These are phyloP conservation scores for Mucuna pruriens DNA, from an alignment of 306 rosid genomes.

Conservation along the genomic window DNA sequence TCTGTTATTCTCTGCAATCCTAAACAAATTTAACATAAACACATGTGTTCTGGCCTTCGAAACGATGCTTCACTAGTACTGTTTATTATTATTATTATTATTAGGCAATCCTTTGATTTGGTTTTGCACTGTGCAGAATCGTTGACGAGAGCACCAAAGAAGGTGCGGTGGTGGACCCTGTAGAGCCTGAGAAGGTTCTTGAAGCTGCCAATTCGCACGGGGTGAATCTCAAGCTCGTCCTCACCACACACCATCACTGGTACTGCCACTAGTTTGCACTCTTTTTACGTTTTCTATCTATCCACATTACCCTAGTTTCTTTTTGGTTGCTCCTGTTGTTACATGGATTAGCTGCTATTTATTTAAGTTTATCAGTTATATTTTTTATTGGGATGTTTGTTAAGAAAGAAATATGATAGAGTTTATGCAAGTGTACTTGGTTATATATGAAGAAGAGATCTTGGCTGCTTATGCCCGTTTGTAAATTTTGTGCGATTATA, in stretches of 20 bases:
- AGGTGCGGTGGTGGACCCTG: conserved; percentile 84
- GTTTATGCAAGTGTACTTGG: too few species aligned
- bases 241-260: conserved; percentile 87
- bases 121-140: conserved; percentile 45
- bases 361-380: too few species aligned
- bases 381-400: too few species aligned
- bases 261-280: not conserved
- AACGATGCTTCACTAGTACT: not conserved
- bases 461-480: not conserved
- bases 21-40: not conserved
- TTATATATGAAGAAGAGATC: not conserved
- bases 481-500: not conserved
- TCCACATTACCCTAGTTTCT: not conserved
- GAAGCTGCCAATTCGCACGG: conserved; percentile 64
- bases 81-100: not conserved
- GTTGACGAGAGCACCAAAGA: conserved; percentile 68
- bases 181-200: conserved; percentile 70
- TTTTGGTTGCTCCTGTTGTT: conserved; percentile 8
- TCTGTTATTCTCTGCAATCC: not conserved
- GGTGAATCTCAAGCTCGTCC: conserved; percentile 62
- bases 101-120: conserved; percentile 10
- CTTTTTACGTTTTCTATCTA: not conserved
- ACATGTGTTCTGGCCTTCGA: not conserved
- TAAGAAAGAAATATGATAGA: too few species aligned
- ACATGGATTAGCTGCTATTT: too few species aligned